Evolutionary conservation across 2,329 filamentous ascomycete species (phyloP), one percentile per base, ranked within the genome.

Genomic region (Fusarium proliferatum): DNA sequence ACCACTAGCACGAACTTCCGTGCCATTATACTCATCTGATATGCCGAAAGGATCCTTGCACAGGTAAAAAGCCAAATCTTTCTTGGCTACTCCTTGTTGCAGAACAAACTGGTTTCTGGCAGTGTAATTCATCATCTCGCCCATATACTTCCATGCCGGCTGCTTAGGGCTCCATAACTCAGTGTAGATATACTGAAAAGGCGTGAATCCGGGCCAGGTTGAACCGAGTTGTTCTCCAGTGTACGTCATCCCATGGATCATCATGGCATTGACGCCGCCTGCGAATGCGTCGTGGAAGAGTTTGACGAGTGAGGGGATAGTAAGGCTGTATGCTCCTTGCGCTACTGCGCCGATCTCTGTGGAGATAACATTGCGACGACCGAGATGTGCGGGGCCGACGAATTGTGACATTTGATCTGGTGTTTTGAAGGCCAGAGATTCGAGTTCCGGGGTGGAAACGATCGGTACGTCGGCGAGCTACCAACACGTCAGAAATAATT

Each of bases 401-500:
- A 48, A 48, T 8, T 48, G 45, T 0, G 45, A 48, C 26, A 48
- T 48, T 16, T 48, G 9, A 48, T 48, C 26, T 11, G 45, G 45
- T 5, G 26, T 30, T 8, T 3, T 8, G 13, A 48, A 48, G 3
- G 3, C 45, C 0, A 48, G 45, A 30, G 45, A 48, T 15, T 48
- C 45, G 13, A 30, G 45, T 3, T 30, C 45, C 3, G 45, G 45
- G 1, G 12, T 21, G 9, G 12, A 7, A 21, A 48, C 45, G 7
- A 48, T 15, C 0, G 45, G 26, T 1, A 28, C 19, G 3, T 48
- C 45, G 0, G 45, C 17, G 26, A 48, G 45, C 43, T 46, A 15
- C 3, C 4, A 12, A 26, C 10, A 0, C 1, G 16, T 26, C 11
- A 19, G n/a, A 9, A 12, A 26, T 9, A 17, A 4, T 5, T 5